A percentile compares a stretch with the other conserved stretches of the same genome.
These are phyloP conservation scores for Lactarius quietus DNA, from an alignment of 768 basidiomycete species.

Conservation along the genomic window DNA sequence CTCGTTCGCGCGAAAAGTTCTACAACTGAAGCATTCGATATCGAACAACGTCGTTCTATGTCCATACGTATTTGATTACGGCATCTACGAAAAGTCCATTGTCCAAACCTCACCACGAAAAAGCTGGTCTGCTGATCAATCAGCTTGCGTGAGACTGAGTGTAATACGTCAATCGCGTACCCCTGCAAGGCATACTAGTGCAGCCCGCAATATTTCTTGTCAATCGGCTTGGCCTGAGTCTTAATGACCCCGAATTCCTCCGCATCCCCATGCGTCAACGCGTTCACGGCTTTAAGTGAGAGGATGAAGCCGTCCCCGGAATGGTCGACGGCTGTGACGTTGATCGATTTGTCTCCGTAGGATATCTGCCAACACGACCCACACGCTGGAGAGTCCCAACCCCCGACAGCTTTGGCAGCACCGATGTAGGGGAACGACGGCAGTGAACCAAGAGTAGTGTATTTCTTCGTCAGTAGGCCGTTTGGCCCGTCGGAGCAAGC, in stretches of 20 bases:
- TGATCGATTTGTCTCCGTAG: constrained; percentile 31
- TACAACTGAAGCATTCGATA: not conserved
- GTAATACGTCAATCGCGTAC: not conserved
- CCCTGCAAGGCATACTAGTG: constrained; percentile 27
- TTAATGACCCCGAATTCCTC: constrained; percentile 45
- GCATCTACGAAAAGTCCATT: not conserved
- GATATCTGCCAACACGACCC: constrained; percentile 37
- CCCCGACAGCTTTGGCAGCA: constrained; percentile 34
- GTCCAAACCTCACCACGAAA: not conserved
- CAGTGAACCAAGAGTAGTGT: constrained; percentile 34
- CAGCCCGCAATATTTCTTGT: constrained; percentile 48
- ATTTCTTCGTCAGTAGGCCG: constrained; percentile 34
- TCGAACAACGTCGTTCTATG: not conserved
- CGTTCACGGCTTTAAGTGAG: constrained; percentile 36
- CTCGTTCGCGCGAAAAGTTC: not conserved
- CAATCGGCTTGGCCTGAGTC: constrained; percentile 45
- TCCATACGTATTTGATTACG: not conserved
- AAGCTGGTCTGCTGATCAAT: not conserved
- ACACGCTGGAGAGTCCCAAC: constrained; percentile 33
- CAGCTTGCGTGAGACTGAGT: not conserved
- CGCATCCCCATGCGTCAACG: constrained; percentile 41
- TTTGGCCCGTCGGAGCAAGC: constrained; percentile 36
- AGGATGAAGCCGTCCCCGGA: constrained; percentile 35
- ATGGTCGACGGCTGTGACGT: constrained; percentile 32
- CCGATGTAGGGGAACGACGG: constrained; percentile 35